Evolutionary conservation across 1,139 yeast genomes (phyloP).

Genomic region (Pichia sp.): DNA sequence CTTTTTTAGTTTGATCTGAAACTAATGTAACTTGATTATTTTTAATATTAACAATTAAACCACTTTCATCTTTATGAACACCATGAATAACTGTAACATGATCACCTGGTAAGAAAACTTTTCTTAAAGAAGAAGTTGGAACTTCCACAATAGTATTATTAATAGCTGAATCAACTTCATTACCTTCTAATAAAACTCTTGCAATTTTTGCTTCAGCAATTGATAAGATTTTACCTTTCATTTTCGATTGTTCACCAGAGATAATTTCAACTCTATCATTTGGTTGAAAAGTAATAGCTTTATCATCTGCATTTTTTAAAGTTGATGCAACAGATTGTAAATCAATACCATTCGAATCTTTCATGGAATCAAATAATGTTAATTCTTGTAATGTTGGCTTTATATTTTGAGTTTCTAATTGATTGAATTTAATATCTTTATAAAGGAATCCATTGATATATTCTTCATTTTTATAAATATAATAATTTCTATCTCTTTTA

Average conservation of each 20-base stretch:
- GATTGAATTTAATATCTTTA: constrained; percentile 82
- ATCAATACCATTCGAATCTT: constrained; percentile 72
- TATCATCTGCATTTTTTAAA: constrained; percentile 57
- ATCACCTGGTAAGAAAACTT: constrained; percentile 86
- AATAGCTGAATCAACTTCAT: constrained; percentile 37
- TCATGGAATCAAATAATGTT: constrained; percentile 64
- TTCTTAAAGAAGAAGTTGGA: constrained; percentile 76
- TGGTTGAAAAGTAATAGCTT: constrained; percentile 67
- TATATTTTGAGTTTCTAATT: constrained; percentile 75
- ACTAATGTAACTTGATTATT: constrained; percentile 85
- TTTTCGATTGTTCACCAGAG: constrained; percentile 90
- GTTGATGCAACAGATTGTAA: constrained; percentile 80
- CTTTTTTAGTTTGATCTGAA: constrained; percentile 83
- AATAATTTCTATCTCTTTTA: constrained; percentile 70
- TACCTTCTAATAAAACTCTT: constrained; percentile 49
- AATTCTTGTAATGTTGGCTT: constrained; percentile 86
- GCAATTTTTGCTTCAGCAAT: constrained; percentile 62
- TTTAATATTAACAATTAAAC: constrained; percentile 77
- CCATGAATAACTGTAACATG: constrained; percentile 93
- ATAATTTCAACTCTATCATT: constrained; percentile 92
- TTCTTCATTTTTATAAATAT: constrained; percentile 77
- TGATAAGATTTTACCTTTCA: constrained; percentile 71
- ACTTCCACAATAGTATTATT: constrained; percentile 48
- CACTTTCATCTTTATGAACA: constrained; percentile 88
- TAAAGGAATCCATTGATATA: constrained; percentile 81